Evolutionary conservation across 2,329 filamentous ascomycete species (phyloP).

Genomic region (Paraphoma sp.): DNA sequence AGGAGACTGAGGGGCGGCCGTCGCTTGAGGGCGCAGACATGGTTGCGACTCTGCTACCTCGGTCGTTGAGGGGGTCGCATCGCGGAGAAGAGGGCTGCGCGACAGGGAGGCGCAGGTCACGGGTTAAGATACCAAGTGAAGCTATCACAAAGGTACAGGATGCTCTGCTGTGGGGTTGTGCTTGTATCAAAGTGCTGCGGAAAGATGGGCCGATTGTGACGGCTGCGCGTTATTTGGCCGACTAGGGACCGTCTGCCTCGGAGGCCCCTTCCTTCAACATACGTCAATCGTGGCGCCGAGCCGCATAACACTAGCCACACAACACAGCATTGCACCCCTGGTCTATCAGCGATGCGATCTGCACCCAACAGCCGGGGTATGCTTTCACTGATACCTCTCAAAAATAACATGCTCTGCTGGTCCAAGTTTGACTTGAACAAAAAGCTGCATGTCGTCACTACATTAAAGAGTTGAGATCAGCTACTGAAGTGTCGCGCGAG

Average conservation of each 20-base stretch:
- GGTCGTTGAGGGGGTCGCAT: slow-evolving; percentile 34
- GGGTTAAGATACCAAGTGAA: not conserved
- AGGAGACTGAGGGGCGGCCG: slow-evolving; percentile 41
- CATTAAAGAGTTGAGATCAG: too few relatives aligned
- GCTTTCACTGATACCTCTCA: too few relatives aligned
- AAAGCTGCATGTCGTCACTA: too few relatives aligned
- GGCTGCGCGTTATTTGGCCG: not conserved
- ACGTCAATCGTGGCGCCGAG: not conserved
- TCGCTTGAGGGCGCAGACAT: slow-evolving; percentile 45
- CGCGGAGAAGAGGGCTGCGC: slow-evolving; percentile 24
- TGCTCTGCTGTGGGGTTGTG: not conserved
- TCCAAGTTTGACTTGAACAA: too few relatives aligned
- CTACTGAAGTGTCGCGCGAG: too few relatives aligned
- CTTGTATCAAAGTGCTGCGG: not conserved
- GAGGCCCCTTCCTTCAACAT: not conserved
- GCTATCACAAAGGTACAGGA: not conserved
- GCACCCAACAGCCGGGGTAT: too few relatives aligned
- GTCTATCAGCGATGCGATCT: too few relatives aligned
- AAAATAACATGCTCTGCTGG: too few relatives aligned
- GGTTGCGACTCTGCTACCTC: slow-evolving; percentile 29
- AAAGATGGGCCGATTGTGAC: not conserved
- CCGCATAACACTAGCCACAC: not conserved
- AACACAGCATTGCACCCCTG: too few relatives aligned
- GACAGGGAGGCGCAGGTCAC: slow-evolving; percentile 8
- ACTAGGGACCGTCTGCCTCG: not conserved